These are phyloP conservation scores for Biscogniauxia sp. DNA, from an alignment of 2,329 filamentous ascomycete genomes.

Conservation along the genomic window DNA sequence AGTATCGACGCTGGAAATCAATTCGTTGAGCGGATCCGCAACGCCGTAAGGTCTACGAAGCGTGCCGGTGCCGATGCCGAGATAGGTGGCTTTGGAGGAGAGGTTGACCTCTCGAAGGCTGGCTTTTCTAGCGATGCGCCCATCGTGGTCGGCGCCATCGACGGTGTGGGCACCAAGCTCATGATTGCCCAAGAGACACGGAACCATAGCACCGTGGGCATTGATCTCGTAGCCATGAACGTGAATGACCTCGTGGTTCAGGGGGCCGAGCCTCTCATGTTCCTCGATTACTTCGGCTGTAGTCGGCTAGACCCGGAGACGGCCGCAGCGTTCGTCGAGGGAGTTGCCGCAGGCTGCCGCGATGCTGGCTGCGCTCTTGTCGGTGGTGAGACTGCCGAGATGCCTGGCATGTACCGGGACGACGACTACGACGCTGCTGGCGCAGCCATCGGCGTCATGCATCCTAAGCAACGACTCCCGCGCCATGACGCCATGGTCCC, in stretches of 20 bases:
- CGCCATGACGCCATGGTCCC: slow-evolving; percentile 70
- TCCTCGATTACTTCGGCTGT: slow-evolving; percentile 97
- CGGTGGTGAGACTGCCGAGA: slow-evolving; percentile 97
- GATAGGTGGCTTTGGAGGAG: slow-evolving; percentile 93
- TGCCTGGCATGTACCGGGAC: slow-evolving; percentile 89
- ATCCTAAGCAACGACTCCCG: slow-evolving; percentile 68
- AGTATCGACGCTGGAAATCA: slow-evolving; percentile 93
- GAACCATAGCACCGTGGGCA: slow-evolving; percentile 91
- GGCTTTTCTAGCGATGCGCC: slow-evolving; percentile 69
- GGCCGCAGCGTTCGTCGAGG: slow-evolving; percentile 83
- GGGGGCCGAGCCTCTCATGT: slow-evolving; percentile 90
- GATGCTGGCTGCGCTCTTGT: slow-evolving; percentile 85
- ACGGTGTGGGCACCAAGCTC: slow-evolving; percentile 95
- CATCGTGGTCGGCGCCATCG: slow-evolving; percentile 88
- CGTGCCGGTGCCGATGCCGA: slow-evolving; percentile 86
- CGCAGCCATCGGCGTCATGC: slow-evolving; percentile 82
- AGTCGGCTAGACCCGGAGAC: slow-evolving; percentile 76
- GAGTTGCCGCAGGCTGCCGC: slow-evolving; percentile 83
- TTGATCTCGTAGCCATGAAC: slow-evolving; percentile 98
- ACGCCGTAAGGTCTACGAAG: slow-evolving; percentile 79
- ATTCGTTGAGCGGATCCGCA: slow-evolving; percentile 89
- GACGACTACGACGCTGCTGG: slow-evolving; percentile 94
- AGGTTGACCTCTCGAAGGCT: slow-evolving; percentile 73
- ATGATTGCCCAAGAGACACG: slow-evolving; percentile 89
- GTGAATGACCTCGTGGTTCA: slow-evolving; percentile 97